These are phyloP conservation scores for Allantophomopsis cytisporea DNA, from an alignment of 2,329 filamentous ascomycete species.

Conservation along the genomic window DNA sequence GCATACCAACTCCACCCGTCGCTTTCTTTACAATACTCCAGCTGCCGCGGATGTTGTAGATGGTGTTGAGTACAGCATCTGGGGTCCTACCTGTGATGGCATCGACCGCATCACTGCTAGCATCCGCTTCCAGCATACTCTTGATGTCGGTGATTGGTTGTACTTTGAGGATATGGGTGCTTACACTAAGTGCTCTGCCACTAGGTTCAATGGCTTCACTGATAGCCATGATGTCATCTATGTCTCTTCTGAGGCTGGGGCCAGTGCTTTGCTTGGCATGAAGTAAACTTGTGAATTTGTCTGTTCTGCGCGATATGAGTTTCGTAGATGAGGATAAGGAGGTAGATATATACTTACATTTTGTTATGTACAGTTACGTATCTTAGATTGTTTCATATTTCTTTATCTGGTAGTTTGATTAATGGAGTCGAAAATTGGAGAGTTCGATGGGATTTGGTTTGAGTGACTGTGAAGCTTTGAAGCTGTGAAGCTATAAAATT, in stretches of 20 bases:
- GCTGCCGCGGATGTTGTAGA: conserved; percentile 32
- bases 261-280: conserved; percentile 50
- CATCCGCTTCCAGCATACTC: conserved; percentile 59
- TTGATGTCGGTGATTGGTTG: conserved; percentile 93
- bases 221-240: conserved; percentile 90
- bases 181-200: conserved; percentile 96
- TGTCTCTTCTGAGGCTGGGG: conserved; percentile 85
- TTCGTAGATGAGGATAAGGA: too few species aligned
- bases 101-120: conserved; percentile 88
- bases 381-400: too few species aligned
- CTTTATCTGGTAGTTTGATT: too few species aligned
- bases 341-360: too few species aligned
- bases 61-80: conserved; percentile 80
- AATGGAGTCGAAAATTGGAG: too few species aligned
- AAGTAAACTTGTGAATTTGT: too few species aligned
- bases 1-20: conserved; percentile 33
- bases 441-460: too few species aligned
- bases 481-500: too few species aligned
- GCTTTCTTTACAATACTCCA: conserved; percentile 42
- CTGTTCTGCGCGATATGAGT: too few species aligned
- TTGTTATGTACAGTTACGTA: too few species aligned
- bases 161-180: conserved; percentile 99
- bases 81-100: conserved; percentile 95
- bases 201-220: conserved; percentile 93
- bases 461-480: too few species aligned